phyloP scores from a whole-genome alignment of 177 flowering plant genomes.

The Vitis hybrid region DNA sequence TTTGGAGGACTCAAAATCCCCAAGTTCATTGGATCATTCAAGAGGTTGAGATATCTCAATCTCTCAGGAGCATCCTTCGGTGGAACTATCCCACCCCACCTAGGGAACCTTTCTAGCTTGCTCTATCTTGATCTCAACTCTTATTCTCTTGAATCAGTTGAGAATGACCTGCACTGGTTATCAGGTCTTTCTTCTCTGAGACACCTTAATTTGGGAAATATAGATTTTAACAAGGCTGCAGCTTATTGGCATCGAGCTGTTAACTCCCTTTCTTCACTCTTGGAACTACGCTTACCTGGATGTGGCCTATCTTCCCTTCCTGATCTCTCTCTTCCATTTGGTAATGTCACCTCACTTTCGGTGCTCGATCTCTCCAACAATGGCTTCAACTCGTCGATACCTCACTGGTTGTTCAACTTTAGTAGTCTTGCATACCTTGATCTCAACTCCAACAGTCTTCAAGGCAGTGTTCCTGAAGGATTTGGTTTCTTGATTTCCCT shows the following conservation, averaged over 20 bases:
- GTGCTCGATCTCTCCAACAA: no score
- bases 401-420: constrained; percentile 13
- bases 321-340: no score
- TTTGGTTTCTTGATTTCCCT: constrained; percentile 9
- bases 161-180: no score
- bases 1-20: constrained; percentile 9
- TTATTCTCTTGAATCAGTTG: no score
- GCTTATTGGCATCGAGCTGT: constrained; percentile 12
- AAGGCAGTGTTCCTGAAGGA: constrained; percentile 15
- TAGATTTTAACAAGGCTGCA: constrained; percentile 10
- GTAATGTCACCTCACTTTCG: no score
- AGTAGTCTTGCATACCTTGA: constrained; percentile 15
- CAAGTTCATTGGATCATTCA: constrained; percentile 10
- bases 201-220: constrained; percentile 8
- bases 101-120: no score
- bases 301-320: constrained; percentile 10
- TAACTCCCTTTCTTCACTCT: constrained; percentile 20
- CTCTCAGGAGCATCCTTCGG: constrained; percentile 1
- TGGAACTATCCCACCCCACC: constrained; percentile 3
- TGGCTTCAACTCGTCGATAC: no score
- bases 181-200: no score
- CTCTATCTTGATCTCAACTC: no score
- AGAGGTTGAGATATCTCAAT: neutral
- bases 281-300: constrained; percentile 13
- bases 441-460: constrained; percentile 8